These are phyloP conservation scores for Termitomyces sp. DNA, from an alignment of 1,284 basidiomycete genomes.

Conservation along the genomic window DNA sequence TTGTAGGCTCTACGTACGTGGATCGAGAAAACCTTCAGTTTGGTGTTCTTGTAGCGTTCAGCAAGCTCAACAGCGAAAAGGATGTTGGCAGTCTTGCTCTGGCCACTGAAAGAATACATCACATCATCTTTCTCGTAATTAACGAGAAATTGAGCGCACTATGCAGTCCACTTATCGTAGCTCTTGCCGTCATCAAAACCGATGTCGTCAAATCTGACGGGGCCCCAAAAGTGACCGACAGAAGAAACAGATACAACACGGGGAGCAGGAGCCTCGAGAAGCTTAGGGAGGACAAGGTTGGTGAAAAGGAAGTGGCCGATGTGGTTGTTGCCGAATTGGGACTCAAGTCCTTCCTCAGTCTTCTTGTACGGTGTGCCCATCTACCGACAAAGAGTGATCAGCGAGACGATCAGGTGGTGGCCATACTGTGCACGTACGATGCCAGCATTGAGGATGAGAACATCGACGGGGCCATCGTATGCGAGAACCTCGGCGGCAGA, in stretches of 20 bases:
- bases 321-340: constrained; percentile 14
- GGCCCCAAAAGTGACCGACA: constrained; percentile 9
- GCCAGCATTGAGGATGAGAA: constrained; percentile 12
- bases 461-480: constrained; percentile 12
- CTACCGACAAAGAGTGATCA: neutral
- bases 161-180: constrained; percentile 9
- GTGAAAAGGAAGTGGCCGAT: constrained; percentile 16
- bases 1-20: constrained; percentile 1
- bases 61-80: constrained; percentile 13
- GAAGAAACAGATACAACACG: constrained; percentile 10
- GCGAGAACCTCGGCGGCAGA: constrained; percentile 12
- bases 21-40: constrained; percentile 7
- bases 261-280: constrained; percentile 3
- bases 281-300: constrained; percentile 12
- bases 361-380: constrained; percentile 10
- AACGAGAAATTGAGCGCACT: neutral
- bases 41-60: constrained; percentile 8
- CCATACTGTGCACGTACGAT: neutral
- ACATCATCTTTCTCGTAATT: neutral
- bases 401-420: neutral
- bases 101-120: constrained; percentile 4
- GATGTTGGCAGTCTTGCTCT: constrained; percentile 16
- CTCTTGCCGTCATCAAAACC: constrained; percentile 8
- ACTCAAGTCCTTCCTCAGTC: constrained; percentile 10
- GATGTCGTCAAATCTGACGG: constrained; percentile 10